phyloP scores from a whole-genome alignment of 2,329 filamentous ascomycete species.

The Diaporthe ilicicola region DNA sequence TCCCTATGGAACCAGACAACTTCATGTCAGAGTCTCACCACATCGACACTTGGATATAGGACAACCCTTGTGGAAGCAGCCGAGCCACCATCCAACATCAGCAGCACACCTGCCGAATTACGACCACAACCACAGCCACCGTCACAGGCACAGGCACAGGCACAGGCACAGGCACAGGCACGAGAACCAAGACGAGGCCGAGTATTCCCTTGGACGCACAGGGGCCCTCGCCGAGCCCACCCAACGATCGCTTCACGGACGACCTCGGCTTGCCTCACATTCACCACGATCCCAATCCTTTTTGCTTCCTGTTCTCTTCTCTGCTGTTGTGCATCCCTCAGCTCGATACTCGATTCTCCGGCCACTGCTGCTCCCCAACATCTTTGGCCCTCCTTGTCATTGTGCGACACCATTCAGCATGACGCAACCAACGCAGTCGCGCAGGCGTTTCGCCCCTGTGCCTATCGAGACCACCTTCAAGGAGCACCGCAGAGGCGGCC shows the following conservation, averaged over 20 bases:
- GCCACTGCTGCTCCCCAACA: not conserved
- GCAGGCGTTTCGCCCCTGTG: conserved; percentile 71
- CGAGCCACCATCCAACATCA: conserved; percentile 1
- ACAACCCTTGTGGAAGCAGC: not conserved
- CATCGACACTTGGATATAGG: conserved; percentile 15
- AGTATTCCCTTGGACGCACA: not conserved
- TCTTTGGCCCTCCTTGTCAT: not conserved
- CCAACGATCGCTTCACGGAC: conserved; percentile 16
- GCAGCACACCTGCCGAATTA: no score
- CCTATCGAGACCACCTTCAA: conserved; percentile 78
- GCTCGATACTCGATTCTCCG: not conserved
- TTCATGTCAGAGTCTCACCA: conserved; percentile 17
- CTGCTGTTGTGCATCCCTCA: no score
- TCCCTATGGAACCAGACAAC: not conserved
- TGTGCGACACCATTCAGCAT: conserved; percentile 39
- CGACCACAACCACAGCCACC: not conserved
- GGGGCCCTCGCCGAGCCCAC: not conserved
- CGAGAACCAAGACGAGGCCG: not conserved
- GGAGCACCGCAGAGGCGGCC: conserved; percentile 58
- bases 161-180: not conserved
- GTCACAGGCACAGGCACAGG: not conserved
- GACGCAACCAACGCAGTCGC: conserved; percentile 50
- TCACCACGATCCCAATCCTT: not conserved
- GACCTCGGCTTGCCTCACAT: not conserved
- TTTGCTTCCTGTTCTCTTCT: not conserved